Percentiles rank a stretch among this genome's conserved stretches.
phyloP scores from a whole-genome alignment of 2,329 filamentous ascomycete species.

The Paecilomyces variotii region DNA sequence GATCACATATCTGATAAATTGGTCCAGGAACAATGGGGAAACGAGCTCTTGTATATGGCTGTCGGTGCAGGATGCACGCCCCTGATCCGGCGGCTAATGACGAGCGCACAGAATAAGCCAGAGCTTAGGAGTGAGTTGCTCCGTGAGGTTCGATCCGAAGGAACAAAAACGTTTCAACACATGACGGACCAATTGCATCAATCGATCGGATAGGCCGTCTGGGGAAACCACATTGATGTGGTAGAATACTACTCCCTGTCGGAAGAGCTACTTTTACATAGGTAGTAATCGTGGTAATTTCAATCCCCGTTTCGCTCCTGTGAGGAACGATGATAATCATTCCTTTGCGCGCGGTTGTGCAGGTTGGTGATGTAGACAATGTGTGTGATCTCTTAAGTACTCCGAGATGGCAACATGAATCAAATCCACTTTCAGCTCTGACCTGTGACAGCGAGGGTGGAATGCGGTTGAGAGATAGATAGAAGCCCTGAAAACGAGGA shows the following conservation, averaged over 20 bases:
- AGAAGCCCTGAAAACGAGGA: neutral
- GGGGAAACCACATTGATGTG: slow-evolving; percentile 7
- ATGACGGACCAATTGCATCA: slow-evolving; percentile 3
- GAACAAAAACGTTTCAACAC: neutral
- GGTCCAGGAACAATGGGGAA: slow-evolving; percentile 16
- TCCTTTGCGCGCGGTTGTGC: slow-evolving; percentile 6
- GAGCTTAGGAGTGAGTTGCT: slow-evolving; percentile 5
- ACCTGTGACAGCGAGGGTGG: too few relatives aligned
- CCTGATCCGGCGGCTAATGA: slow-evolving; percentile 13
- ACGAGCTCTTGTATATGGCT: slow-evolving; percentile 17
- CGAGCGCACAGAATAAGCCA: neutral
- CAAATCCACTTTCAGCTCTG: neutral
- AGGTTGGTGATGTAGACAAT: slow-evolving; percentile 6
- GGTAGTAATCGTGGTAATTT: neutral
- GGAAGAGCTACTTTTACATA: neutral
- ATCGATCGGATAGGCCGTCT: slow-evolving; percentile 6
- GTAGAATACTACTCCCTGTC: too few relatives aligned
- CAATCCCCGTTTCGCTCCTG: too few relatives aligned
- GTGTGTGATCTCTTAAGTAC: slow-evolving; percentile 4
- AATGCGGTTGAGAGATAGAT: too few relatives aligned
- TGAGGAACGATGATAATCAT: too few relatives aligned
- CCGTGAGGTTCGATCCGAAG: neutral
- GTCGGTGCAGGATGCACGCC: slow-evolving; percentile 16
- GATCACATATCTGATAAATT: slow-evolving; percentile 12
- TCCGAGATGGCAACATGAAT: slow-evolving; percentile 3